Conservation (phyloP, 495 filamentous ascomycete genomes). For the Cetradonia linearis region DNA sequence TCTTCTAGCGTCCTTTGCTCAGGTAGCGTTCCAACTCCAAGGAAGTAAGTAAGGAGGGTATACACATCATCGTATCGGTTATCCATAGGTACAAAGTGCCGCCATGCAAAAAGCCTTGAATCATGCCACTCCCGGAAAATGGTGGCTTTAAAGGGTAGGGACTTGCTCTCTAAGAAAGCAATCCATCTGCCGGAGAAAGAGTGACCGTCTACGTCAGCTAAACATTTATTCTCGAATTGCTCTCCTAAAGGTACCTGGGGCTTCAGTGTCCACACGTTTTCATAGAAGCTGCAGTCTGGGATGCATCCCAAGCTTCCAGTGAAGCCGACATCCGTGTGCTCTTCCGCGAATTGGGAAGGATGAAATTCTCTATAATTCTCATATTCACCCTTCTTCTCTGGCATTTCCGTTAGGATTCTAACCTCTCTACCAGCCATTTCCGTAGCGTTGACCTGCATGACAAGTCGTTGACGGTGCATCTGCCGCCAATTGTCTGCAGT, state of each 20-base stretch:
- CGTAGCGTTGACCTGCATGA: conserved; percentile 58
- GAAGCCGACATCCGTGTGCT: conserved; percentile 38
- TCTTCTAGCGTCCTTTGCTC: conserved; percentile 28
- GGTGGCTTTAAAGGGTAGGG: conserved; percentile 59
- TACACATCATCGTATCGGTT: conserved; percentile 68
- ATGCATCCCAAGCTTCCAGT: conserved; percentile 34
- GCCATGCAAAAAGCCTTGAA: conserved; percentile 56
- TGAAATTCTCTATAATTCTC: conserved; percentile 28
- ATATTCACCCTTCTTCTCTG: conserved; percentile 25
- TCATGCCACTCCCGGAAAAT: conserved; percentile 73
- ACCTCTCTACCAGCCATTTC: conserved; percentile 33
- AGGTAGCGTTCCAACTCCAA: conserved; percentile 41
- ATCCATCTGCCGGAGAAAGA: conserved; percentile 62
- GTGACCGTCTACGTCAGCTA: conserved; percentile 65
- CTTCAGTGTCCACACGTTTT: conserved; percentile 28
- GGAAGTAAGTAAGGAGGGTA: conserved; percentile 69
- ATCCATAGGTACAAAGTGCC: conserved; percentile 78
- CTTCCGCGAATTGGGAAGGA: conserved; percentile 30
- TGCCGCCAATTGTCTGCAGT: conserved; percentile 51
- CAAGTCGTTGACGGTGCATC: conserved; percentile 66
- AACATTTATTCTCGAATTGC: conserved; percentile 51
- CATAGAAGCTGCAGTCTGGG: conserved; percentile 37
- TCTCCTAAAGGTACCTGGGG: conserved; percentile 30
- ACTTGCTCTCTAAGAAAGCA: conserved; percentile 54
- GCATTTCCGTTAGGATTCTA: conserved; percentile 25